Evolutionary conservation across 768 basidiomycete genomes (phyloP).

Genomic region (Podaxis mareebaensis): DNA sequence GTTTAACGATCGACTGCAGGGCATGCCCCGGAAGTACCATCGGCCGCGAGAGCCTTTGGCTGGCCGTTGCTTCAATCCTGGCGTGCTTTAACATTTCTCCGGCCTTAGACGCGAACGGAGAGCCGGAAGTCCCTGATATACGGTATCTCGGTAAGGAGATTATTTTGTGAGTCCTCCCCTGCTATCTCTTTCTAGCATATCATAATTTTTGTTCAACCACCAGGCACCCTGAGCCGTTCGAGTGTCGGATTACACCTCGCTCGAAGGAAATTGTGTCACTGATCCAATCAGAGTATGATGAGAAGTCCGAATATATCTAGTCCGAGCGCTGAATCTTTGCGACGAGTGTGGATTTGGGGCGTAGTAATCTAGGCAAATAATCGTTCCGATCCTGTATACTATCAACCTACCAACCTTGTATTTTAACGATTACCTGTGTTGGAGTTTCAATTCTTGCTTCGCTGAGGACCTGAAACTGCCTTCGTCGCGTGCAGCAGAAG

Average conservation of each 20-base stretch:
- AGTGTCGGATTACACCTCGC: neutral
- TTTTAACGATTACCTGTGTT: too few relatives aligned
- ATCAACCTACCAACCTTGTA: too few relatives aligned
- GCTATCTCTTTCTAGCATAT: neutral
- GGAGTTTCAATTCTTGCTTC: too few relatives aligned
- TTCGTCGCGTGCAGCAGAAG: too few relatives aligned
- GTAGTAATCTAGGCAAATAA: too few relatives aligned
- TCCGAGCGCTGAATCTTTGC: too few relatives aligned
- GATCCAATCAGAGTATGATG: neutral
- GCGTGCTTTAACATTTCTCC: neutral
- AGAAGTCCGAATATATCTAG: constrained; percentile 1
- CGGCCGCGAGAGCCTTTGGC: neutral
- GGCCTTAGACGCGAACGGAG: neutral
- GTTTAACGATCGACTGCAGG: neutral
- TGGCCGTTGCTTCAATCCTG: constrained; percentile 1
- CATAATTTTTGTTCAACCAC: neutral
- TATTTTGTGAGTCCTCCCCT: neutral
- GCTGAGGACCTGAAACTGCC: too few relatives aligned
- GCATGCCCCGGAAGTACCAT: neutral
- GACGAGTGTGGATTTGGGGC: too few relatives aligned
- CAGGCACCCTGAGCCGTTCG: constrained; percentile 1
- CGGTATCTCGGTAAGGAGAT: constrained; percentile 2
- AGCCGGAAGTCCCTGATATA: neutral
- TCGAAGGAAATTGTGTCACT: neutral
- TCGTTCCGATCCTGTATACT: too few relatives aligned